Evolutionary conservation across 2,329 filamentous ascomycete genomes (phyloP), one percentile per base, ranked within the genome.

Genomic region (Nothophaeocryptopus gaeumannii): DNA sequence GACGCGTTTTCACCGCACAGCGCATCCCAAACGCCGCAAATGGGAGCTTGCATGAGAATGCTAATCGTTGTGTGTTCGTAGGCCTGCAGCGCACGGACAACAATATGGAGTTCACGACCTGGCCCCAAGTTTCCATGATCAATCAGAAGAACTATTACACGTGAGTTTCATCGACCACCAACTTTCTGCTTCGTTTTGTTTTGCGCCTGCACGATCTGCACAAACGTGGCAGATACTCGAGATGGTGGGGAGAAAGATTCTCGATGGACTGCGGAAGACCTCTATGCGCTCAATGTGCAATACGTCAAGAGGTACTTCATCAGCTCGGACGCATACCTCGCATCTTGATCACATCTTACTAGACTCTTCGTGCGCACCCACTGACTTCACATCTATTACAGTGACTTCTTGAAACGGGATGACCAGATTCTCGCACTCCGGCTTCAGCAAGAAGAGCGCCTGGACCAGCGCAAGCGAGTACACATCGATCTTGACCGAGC

Each of bases 91-190:
- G 92, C 67, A 97, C 93, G 53, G 93, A 99, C 77, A 99, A 99
- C 81, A 91, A 92, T 73, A 92, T 99, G 86, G 93, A 91, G 67
- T 82, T 93, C 67, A 88, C 90, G 40, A 95, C 81, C 69, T 99
- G 93, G 92, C 92, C 93, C 8, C 86, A 93, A 66, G 84, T 96
- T 50, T 80, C 82, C 37, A 89, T 93, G 63, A 99, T 99, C 72
- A 99, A 99, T 69, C 93, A 99, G 71, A 99, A 99, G 76, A 99
- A 99, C 71, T 99, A 99, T 72, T 96, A 96, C 70, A 96, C 91
- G 89, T 93, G 78, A 54, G 84, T 75, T 41, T 35, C 45, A 37
- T 33, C 46, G 32, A 38, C 15, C 37, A 32, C 45, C 44, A 44
- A 43, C 16, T 26, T 30, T 39, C 39, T 15, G 12, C 39, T 40